Conservation (phyloP, 805 yeast species). For the Candida peoriensis region DNA sequence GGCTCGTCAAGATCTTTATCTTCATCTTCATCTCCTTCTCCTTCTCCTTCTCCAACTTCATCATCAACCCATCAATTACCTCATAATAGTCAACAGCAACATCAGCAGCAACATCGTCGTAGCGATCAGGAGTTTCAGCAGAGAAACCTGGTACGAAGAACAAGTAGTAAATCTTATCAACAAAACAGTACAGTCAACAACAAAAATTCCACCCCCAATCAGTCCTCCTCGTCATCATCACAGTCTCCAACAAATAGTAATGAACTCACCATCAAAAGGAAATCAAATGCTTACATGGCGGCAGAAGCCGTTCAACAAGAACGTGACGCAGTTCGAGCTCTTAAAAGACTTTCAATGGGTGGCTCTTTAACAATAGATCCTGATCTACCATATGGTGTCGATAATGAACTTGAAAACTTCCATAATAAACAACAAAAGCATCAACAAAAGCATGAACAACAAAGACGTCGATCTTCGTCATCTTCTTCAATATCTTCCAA, state of each 20-base stretch:
- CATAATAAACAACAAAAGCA: slow-evolving; percentile 19
- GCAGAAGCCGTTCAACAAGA: slow-evolving; percentile 76
- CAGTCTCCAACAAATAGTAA: background rate
- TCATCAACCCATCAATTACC: no score
- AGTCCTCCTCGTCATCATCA: background rate
- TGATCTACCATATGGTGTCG: slow-evolving; percentile 51
- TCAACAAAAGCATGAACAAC: no score
- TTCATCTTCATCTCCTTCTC: no score
- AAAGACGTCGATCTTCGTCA: slow-evolving; percentile 14
- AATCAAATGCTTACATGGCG: slow-evolving; percentile 49
- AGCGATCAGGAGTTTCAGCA: no score
- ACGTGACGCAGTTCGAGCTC: slow-evolving; percentile 64
- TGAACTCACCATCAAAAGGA: slow-evolving; percentile 29
- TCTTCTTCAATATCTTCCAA: slow-evolving; percentile 14
- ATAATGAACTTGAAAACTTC: slow-evolving; percentile 23
- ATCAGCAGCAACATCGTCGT: no score
- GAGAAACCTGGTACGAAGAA: no score
- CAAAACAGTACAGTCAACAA: background rate
- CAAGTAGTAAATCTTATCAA: no score
- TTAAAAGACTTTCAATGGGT: slow-evolving; percentile 69
- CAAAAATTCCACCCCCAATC: background rate
- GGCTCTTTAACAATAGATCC: slow-evolving; percentile 56
- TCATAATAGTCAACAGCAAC: no score
- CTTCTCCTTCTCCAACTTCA: no score
- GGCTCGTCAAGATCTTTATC: no score